These are phyloP conservation scores for Flammula alnicola DNA, from an alignment of 1,284 basidiomycete species.

Conservation along the genomic window DNA sequence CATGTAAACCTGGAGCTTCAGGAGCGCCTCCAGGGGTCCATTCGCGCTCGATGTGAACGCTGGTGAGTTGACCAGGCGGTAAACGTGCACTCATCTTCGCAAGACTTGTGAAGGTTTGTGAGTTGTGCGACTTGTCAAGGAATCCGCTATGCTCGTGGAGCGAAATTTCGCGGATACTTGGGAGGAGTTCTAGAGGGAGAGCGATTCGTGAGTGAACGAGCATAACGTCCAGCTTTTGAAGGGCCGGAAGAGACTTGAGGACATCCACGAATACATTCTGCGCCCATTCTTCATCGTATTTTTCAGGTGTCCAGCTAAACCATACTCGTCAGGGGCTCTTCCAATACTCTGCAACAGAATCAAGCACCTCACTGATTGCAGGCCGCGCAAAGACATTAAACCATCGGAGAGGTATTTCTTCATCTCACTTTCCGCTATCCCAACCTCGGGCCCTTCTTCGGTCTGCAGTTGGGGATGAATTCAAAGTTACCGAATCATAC, in stretches of 20 bases:
- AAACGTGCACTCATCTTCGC: constrained; percentile 1
- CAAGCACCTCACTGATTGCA: constrained; percentile 1
- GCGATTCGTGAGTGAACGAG: constrained; percentile 3
- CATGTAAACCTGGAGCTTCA: neutral
- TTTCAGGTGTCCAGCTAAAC: constrained; percentile 6
- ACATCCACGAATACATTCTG: constrained; percentile 7
- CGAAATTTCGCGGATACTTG: constrained; percentile 2
- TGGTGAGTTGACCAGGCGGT: constrained; percentile 5
- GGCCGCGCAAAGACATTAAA: neutral
- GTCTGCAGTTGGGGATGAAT: neutral
- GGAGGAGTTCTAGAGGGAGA: constrained; percentile 2
- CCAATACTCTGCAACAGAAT: neutral
- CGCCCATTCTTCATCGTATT: constrained; percentile 9
- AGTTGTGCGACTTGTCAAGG: neutral
- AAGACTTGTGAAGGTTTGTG: constrained; percentile 3
- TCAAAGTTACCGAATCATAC: too few species aligned
- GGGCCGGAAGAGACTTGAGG: neutral
- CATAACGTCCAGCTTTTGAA: constrained; percentile 3
- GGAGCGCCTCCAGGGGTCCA: neutral
- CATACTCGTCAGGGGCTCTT: neutral
- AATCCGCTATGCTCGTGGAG: neutral
- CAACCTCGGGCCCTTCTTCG: neutral
- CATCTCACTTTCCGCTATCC: neutral
- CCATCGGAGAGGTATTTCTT: neutral
- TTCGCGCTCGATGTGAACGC: neutral